Evolutionary conservation across 169 alveolate species (phyloP).

Genomic region (Plasmodium gaboni): DNA sequence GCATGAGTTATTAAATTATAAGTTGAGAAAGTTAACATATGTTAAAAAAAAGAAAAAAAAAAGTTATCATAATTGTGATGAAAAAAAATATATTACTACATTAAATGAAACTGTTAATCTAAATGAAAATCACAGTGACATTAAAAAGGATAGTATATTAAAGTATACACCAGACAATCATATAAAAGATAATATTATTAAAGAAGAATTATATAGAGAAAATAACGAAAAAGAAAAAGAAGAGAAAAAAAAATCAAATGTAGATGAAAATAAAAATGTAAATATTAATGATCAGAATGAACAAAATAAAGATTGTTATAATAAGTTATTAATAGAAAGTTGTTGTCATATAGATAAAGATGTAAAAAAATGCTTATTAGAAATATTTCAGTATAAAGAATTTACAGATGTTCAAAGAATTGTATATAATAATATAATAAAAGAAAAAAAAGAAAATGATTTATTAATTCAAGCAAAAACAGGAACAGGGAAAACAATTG

Average conservation of each 20-base stretch:
- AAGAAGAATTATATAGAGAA: neutral
- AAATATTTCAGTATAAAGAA: slow-evolving; percentile 55
- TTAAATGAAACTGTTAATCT: neutral
- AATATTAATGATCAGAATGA: neutral
- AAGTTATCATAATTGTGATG: no score
- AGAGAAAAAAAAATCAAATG: neutral
- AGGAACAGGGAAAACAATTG: slow-evolving; percentile 95
- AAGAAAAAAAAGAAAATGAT: slow-evolving; percentile 68
- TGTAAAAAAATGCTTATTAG: slow-evolving; percentile 48
- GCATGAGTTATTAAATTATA: no score
- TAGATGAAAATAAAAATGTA: neutral
- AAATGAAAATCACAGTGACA: neutral
- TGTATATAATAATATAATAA: slow-evolving; percentile 64
- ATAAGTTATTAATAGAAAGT: slow-evolving; percentile 18
- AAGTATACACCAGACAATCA: neutral
- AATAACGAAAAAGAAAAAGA: neutral
- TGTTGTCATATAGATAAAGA: slow-evolving; percentile 53
- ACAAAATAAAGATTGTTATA: neutral
- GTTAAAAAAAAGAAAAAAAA: no score
- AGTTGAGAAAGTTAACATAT: no score
- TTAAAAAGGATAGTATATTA: neutral
- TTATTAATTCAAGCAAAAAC: slow-evolving; percentile 96
- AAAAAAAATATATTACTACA: neutral
- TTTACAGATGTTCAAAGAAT: slow-evolving; percentile 76
- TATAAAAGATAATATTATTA: neutral